phyloP scores from a whole-genome alignment of 78 protist species.

The Trichosphaerium sp. region DNA sequence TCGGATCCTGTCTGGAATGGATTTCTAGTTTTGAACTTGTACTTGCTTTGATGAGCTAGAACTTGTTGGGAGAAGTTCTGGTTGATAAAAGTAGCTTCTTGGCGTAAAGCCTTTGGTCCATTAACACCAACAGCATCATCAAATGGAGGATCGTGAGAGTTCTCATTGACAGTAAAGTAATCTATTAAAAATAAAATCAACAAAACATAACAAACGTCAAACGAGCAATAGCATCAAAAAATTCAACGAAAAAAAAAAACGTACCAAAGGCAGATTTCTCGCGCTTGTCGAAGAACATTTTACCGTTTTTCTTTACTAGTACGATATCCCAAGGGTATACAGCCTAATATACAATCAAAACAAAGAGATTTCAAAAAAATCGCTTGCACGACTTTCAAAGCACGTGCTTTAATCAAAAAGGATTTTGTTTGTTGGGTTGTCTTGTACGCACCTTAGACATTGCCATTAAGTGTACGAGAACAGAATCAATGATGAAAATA shows the following conservation, averaged over 20 bases:
- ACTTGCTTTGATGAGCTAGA: neutral
- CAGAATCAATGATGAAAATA: no score
- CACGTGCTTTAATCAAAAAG: no score
- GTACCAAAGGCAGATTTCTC: constrained; percentile 21
- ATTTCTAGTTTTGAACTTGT: constrained; percentile 14
- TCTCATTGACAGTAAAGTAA: constrained; percentile 55
- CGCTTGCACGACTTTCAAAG: no score
- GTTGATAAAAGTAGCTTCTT: constrained; percentile 68
- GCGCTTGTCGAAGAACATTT: constrained; percentile 67
- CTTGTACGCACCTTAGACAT: no score
- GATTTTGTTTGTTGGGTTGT: no score
- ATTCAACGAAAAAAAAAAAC: no score
- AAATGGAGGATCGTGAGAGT: constrained; percentile 19
- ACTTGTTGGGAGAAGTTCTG: constrained; percentile 47
- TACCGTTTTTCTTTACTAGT: constrained; percentile 31
- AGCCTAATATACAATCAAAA: no score
- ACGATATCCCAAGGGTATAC: constrained; percentile 73
- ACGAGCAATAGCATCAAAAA: no score
- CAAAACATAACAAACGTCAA: no score
- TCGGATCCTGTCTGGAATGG: constrained; percentile 49
- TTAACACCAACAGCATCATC: constrained; percentile 65
- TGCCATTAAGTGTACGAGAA: no score
- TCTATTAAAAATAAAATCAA: no score
- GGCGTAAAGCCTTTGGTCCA: constrained; percentile 19
- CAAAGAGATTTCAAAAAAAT: no score